These are phyloP conservation scores for Colletotrichum cordylinicola DNA, from an alignment of 2,329 filamentous ascomycete species.

Conservation along the genomic window DNA sequence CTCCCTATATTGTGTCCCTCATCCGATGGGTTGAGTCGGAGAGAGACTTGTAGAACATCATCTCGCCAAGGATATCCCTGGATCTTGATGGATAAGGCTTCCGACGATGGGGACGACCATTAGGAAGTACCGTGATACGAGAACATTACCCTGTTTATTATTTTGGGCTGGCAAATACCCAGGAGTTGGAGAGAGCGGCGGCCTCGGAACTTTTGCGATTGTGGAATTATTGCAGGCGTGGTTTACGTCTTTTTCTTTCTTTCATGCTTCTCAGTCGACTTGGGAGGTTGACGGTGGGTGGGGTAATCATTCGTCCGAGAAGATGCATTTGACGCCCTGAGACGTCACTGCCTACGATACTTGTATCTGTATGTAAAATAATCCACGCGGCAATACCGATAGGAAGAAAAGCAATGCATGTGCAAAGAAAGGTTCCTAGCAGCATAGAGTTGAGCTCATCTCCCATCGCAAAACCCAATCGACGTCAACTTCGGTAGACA, in stretches of 20 bases:
- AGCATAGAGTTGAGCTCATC: neutral
- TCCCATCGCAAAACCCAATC: neutral
- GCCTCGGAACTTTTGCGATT: neutral
- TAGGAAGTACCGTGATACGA: neutral
- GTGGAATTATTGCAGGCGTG: neutral
- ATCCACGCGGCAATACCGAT: neutral
- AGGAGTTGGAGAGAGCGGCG: slow-evolving; percentile 14
- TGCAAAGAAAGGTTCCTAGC: neutral
- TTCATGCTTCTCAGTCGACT: neutral
- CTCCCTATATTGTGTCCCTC: slow-evolving; percentile 13
- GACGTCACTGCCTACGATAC: neutral
- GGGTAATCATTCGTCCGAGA: neutral
- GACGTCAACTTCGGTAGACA: neutral
- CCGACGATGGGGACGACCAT: neutral
- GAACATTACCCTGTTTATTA: neutral
- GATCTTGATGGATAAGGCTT: neutral
- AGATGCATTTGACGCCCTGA: neutral
- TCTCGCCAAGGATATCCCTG: neutral
- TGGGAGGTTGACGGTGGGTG: neutral
- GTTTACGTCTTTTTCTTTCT: neutral
- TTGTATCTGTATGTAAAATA: neutral
- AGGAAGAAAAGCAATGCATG: neutral
- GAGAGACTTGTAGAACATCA: neutral
- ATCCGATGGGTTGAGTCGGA: slow-evolving; percentile 1
- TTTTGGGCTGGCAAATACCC: slow-evolving; percentile 21